Conservation (phyloP, 176 grass and related monocot genomes). For the Areca catechu region DNA sequence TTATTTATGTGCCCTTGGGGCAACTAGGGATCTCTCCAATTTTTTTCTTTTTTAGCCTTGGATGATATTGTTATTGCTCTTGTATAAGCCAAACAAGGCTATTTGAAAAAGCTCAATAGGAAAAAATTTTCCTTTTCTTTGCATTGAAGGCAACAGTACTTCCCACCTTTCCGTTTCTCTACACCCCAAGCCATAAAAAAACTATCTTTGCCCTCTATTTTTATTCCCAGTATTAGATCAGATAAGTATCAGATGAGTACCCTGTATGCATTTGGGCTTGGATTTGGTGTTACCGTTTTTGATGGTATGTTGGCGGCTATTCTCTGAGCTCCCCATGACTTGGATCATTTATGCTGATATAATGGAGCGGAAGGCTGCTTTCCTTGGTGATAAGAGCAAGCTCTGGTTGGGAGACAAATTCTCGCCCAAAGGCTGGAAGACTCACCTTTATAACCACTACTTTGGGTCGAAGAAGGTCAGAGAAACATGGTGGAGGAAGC, state of each 20-base stretch:
- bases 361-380: conserved; percentile 31
- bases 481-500: conserved; percentile 32
- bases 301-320: conserved; percentile 14
- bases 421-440: conserved; percentile 31
- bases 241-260: conserved; percentile 5
- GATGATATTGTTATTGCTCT: not conserved
- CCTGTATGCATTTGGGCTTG: conserved; percentile 15
- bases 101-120: not conserved
- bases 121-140: not conserved
- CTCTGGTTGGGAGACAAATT: conserved; percentile 40
- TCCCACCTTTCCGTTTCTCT: not conserved
- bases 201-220: not conserved
- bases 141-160: conserved; percentile 13
- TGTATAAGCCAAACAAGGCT: not conserved
- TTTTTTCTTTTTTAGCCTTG: not conserved
- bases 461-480: conserved; percentile 28
- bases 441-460: conserved; percentile 42
- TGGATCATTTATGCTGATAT: conserved; percentile 41
- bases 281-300: conserved; percentile 5
- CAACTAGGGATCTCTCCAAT: too few species aligned
- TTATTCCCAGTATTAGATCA: too few species aligned
- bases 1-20: too few species aligned
- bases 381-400: conserved; percentile 26
- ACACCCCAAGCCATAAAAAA: not conserved
- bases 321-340: conserved; percentile 29